Conservation (phyloP, 1,139 yeast species). For the Pneumocystis canis region DNA sequence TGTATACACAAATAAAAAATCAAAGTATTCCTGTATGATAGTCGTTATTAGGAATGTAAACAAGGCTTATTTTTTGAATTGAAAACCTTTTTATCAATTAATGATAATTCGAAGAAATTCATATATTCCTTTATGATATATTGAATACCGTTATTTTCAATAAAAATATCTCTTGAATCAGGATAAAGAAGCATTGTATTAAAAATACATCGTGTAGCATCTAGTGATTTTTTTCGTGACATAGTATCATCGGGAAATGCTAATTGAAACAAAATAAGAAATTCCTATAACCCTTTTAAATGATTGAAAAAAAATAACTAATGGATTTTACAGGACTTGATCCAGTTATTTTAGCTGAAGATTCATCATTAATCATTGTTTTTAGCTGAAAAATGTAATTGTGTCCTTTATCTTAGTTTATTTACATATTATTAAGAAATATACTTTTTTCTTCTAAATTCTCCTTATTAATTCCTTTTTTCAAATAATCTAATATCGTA, state of each 20-base stretch:
- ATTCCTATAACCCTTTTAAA: neutral
- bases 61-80: neutral
- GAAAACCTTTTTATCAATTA: neutral
- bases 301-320: neutral
- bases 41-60: neutral
- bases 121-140: neutral
- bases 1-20: conserved; percentile 14
- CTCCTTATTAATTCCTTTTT: neutral
- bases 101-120: neutral
- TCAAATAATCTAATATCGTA: neutral
- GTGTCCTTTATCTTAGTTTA: neutral
- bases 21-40: neutral
- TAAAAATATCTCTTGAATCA: conserved; percentile 1
- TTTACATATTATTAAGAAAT: neutral
- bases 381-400: neutral
- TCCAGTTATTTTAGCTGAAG: neutral
- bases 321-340: neutral
- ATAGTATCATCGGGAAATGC: neutral
- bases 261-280: neutral
- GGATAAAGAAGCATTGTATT: conserved; percentile 8
- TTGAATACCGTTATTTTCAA: neutral
- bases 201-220: conserved; percentile 10
- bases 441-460: neutral
- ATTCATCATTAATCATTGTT: neutral
- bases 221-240: neutral